Conservation (phyloP, 2,329 filamentous ascomycete genomes). For the Apiospora kogelbergensis region DNA sequence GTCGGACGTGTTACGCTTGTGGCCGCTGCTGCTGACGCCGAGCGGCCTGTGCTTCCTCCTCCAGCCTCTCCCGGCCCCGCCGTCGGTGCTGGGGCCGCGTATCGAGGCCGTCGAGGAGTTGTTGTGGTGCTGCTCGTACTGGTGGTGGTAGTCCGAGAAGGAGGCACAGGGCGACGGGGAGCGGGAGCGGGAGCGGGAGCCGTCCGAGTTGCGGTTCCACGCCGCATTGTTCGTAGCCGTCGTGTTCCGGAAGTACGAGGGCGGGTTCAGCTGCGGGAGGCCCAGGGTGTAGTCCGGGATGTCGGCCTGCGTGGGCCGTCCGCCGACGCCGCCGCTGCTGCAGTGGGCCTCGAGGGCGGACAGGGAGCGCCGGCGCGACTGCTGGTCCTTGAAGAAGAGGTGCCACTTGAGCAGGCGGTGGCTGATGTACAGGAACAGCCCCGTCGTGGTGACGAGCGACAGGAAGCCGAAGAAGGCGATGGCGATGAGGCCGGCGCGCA, state of each 20-base stretch:
- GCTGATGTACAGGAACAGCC: slow-evolving; percentile 15
- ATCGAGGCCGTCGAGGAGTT: not conserved
- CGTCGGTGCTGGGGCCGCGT: too few species aligned
- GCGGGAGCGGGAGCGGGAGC: not conserved
- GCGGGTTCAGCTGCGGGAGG: not conserved
- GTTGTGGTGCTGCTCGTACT: not conserved
- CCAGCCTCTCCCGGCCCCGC: not conserved
- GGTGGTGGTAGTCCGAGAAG: not conserved
- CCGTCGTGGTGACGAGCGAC: slow-evolving; percentile 11
- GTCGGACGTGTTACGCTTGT: not conserved
- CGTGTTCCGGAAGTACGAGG: not conserved
- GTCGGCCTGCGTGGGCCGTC: not conserved
- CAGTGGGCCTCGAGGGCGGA: not conserved
- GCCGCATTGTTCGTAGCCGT: not conserved
- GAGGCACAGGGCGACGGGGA: not conserved
- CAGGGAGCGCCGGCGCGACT: not conserved
- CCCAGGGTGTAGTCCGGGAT: not conserved
- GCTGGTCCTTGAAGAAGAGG: slow-evolving; percentile 19
- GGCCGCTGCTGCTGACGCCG: not conserved
- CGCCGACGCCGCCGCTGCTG: too few species aligned
- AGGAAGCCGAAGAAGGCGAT: slow-evolving; percentile 15
- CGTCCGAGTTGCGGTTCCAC: too few species aligned
- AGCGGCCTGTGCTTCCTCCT: not conserved
- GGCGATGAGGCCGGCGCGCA: slow-evolving; percentile 16
- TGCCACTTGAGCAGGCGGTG: slow-evolving; percentile 16